Evolutionary conservation across 2,329 filamentous ascomycete species (phyloP).

Genomic region (Drechslerella coelobrocha): DNA sequence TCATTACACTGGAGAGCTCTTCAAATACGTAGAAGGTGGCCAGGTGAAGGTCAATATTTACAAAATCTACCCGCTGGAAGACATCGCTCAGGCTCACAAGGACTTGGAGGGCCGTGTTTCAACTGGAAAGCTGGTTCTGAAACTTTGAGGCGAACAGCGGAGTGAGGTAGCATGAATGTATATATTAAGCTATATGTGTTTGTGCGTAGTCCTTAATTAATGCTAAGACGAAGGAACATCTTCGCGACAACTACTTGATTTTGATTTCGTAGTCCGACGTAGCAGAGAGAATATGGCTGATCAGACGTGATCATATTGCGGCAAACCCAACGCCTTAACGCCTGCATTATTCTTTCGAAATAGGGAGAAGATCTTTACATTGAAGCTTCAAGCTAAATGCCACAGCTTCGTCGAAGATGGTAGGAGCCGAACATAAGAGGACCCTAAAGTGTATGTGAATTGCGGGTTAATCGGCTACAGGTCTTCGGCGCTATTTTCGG

Average conservation of each 20-base stretch:
- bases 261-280: background rate
- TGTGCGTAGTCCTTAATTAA: no score
- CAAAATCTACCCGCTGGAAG: constrained; percentile 75
- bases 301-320: background rate
- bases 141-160: constrained; percentile 61
- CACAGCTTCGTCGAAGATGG: background rate
- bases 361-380: background rate
- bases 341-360: background rate
- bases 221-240: no score
- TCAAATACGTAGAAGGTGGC: constrained; percentile 72
- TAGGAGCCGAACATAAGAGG: background rate
- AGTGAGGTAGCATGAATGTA: background rate
- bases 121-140: constrained; percentile 80
- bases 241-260: no score
- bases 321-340: background rate
- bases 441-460: background rate
- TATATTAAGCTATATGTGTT: no score
- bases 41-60: constrained; percentile 77
- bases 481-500: constrained; percentile 20
- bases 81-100: constrained; percentile 73
- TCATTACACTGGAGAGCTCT: constrained; percentile 73
- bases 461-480: no score
- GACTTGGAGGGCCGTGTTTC: constrained; percentile 82
- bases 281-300: background rate
- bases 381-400: background rate